Conservation (phyloP, 2,329 filamentous ascomycete species). For the Stagonosporopsis rhizophila region DNA sequence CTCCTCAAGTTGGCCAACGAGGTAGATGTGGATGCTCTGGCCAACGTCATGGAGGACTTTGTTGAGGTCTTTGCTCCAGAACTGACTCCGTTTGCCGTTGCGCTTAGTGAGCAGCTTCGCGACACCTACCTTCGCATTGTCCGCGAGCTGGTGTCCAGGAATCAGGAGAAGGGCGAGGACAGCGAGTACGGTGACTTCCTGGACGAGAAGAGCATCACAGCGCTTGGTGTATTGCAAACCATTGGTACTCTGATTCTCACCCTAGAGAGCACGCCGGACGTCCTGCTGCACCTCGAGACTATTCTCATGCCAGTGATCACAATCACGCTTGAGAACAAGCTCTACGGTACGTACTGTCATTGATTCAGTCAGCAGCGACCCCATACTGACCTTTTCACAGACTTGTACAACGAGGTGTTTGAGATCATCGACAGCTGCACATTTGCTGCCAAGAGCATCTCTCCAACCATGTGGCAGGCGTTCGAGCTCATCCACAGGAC, state of each 20-base stretch:
- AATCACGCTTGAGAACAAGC: conserved; percentile 95
- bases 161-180: conserved; percentile 74
- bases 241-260: conserved; percentile 97
- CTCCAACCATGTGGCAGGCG: conserved; percentile 96
- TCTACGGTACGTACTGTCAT: conserved; percentile 70
- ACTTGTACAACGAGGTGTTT: conserved; percentile 97
- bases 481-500: conserved; percentile 97
- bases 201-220: conserved; percentile 98
- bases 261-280: conserved; percentile 94
- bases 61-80: conserved; percentile 98
- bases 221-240: conserved; percentile 92
- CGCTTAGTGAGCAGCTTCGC: conserved; percentile 90
- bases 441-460: conserved; percentile 95
- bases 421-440: conserved; percentile 99
- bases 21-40: conserved; percentile 94
- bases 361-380: background rate
- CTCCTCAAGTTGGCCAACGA: conserved; percentile 96
- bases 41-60: conserved; percentile 99
- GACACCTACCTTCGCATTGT: conserved; percentile 97
- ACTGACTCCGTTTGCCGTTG: conserved; percentile 94
- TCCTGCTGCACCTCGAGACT: conserved; percentile 90
- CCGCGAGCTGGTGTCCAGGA: conserved; percentile 87
- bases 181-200: conserved; percentile 87
- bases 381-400: conserved; percentile 52
- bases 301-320: conserved; percentile 97